Conservation (phyloP, 148 eudicot genomes). For the Cornus florida region DNA sequence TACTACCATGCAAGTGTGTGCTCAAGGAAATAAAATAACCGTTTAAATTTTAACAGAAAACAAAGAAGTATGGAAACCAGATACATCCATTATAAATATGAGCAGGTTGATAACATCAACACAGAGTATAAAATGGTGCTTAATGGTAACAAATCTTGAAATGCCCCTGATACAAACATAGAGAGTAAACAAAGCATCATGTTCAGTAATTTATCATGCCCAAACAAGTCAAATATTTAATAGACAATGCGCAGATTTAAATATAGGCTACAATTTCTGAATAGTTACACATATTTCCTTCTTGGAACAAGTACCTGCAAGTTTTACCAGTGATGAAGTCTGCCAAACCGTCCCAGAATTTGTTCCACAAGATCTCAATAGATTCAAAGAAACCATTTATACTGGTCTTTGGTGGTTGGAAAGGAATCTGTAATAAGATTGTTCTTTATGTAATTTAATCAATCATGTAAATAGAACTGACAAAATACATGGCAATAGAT, state of each 20-base stretch:
- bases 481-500: constrained; percentile 4
- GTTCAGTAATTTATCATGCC: not conserved
- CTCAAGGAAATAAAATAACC: not conserved
- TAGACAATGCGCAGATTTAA: not conserved
- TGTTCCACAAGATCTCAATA: constrained; percentile 65
- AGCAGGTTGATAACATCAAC: not conserved
- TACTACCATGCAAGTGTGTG: not conserved
- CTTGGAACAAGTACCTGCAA: constrained; percentile 66
- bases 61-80: not conserved
- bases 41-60: too few relatives aligned
- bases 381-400: constrained; percentile 63
- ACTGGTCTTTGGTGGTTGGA: constrained; percentile 63
- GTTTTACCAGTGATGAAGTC: constrained; percentile 77
- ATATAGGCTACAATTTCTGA: not conserved
- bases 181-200: not conserved
- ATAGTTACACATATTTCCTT: not conserved
- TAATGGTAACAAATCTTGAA: not conserved
- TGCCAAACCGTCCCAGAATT: constrained; percentile 60
- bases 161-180: not conserved
- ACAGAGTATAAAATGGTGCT: not conserved
- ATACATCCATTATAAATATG: not conserved
- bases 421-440: constrained; percentile 44
- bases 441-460: not conserved
- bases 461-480: not conserved
- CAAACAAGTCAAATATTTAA: too few relatives aligned